phyloP scores from a whole-genome alignment of 176 grass and related monocot species.

The Areca catechu region DNA sequence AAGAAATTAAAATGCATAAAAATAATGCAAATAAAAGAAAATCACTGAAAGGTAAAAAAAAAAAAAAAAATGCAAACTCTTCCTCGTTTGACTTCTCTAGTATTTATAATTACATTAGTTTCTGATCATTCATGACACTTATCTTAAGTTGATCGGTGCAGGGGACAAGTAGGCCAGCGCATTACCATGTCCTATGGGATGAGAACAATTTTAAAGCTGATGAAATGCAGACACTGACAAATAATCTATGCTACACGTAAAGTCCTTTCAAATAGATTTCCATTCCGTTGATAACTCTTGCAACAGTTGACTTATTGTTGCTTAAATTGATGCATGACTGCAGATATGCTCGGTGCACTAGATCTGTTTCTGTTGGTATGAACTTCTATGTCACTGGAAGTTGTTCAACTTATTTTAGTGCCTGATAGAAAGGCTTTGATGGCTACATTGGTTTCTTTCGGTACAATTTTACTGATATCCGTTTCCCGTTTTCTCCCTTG shows the following conservation, averaged over 20 bases:
- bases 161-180: conserved; percentile 54
- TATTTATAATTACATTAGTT: no score
- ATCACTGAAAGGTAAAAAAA: no score
- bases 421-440: not conserved
- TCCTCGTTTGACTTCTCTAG: no score
- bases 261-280: not conserved
- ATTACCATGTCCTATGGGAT: conserved; percentile 78
- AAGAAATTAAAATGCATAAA: no score
- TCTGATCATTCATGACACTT: not conserved
- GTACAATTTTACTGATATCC: not conserved
- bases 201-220: conserved; percentile 67
- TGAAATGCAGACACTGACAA: conserved; percentile 49
- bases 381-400: not conserved
- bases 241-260: conserved; percentile 78
- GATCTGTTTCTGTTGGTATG: conserved; percentile 73
- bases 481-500: not conserved
- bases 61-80: no score
- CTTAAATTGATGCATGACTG: not conserved
- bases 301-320: not conserved
- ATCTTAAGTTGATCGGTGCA: conserved; percentile 5
- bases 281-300: no score
- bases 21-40: no score
- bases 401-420: no score
- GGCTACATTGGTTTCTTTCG: not conserved
- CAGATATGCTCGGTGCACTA: conserved; percentile 69